These are phyloP conservation scores for Pouteria campechiana DNA, from an alignment of 179 eudicot genomes.

Conservation along the genomic window DNA sequence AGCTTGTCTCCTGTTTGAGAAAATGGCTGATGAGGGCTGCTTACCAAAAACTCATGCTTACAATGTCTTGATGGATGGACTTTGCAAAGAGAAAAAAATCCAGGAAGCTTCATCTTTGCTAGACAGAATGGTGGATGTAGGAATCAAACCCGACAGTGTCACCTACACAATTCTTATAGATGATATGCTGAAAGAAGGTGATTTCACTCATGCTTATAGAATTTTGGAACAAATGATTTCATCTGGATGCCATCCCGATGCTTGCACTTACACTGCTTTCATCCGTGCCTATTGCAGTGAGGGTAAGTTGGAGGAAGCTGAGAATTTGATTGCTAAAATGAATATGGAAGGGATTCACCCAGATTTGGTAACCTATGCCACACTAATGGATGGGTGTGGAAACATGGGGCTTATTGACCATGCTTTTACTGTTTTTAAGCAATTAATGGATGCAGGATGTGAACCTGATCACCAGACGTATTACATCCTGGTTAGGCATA, in stretches of 20 bases:
- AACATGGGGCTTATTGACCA: constrained; percentile 30
- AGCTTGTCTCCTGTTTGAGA: constrained; percentile 33
- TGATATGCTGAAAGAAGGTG: constrained; percentile 48
- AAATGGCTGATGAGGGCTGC: constrained; percentile 40
- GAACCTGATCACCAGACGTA: constrained; percentile 68
- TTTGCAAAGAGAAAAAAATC: constrained; percentile 34
- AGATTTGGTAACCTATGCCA: constrained; percentile 60
- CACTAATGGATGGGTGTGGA: constrained; percentile 64
- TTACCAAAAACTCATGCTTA: constrained; percentile 44
- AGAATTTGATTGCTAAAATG: constrained; percentile 53
- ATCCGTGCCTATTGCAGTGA: constrained; percentile 55
- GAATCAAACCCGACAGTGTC: constrained; percentile 38
- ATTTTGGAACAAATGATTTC: constrained; percentile 43
- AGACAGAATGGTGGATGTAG: constrained; percentile 29
- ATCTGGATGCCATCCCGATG: constrained; percentile 62
- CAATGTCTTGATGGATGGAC: constrained; percentile 42
- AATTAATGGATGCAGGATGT: constrained; percentile 56
- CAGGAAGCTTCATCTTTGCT: constrained; percentile 31
- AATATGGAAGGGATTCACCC: constrained; percentile 34
- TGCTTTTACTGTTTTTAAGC: constrained; percentile 49
- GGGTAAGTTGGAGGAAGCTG: constrained; percentile 64
- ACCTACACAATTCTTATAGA: constrained; percentile 60
- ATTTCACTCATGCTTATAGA: constrained; percentile 49
- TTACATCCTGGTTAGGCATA: constrained; percentile 58
- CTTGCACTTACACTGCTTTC: constrained; percentile 62